These are phyloP conservation scores for Vickermania ingenoplastis DNA, from an alignment of 208 protist genomes.

Conservation along the genomic window DNA sequence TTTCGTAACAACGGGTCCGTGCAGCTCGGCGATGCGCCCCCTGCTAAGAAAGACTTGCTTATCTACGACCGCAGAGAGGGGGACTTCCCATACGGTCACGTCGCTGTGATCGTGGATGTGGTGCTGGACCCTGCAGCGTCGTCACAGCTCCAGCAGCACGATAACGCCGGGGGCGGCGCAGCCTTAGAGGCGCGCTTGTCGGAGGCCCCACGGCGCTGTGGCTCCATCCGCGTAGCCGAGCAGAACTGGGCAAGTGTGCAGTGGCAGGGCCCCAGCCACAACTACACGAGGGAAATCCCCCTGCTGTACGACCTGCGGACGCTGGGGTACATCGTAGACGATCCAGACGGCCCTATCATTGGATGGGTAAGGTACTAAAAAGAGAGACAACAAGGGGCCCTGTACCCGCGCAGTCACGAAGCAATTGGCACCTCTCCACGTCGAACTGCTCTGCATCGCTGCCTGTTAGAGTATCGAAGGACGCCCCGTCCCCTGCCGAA, in stretches of 20 bases:
- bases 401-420: too few relatives aligned
- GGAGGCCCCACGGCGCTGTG: neutral
- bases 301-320: neutral
- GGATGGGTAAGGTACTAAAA: slow-evolving; percentile 38
- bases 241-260: slow-evolving; percentile 73
- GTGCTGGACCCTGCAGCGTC: neutral
- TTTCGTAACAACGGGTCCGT: neutral
- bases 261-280: slow-evolving; percentile 62
- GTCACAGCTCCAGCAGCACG: neutral
- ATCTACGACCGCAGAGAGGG: slow-evolving; percentile 48
- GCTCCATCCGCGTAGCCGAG: slow-evolving; percentile 48
- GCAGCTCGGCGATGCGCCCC: slow-evolving; percentile 16
- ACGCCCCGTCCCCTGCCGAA: too few relatives aligned
- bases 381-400: slow-evolving; percentile 5
- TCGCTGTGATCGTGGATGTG: slow-evolving; percentile 60
- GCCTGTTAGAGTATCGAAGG: too few relatives aligned
- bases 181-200: neutral
- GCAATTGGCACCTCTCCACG: too few relatives aligned
- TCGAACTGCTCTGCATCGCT: too few relatives aligned
- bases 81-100: slow-evolving; percentile 57
- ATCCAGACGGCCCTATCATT: slow-evolving; percentile 13
- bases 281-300: slow-evolving; percentile 35
- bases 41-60: slow-evolving; percentile 42
- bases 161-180: neutral
- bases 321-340: slow-evolving; percentile 14